These are phyloP conservation scores for Hypericum perforatum DNA, from an alignment of 345 rosid genomes.

Conservation along the genomic window DNA sequence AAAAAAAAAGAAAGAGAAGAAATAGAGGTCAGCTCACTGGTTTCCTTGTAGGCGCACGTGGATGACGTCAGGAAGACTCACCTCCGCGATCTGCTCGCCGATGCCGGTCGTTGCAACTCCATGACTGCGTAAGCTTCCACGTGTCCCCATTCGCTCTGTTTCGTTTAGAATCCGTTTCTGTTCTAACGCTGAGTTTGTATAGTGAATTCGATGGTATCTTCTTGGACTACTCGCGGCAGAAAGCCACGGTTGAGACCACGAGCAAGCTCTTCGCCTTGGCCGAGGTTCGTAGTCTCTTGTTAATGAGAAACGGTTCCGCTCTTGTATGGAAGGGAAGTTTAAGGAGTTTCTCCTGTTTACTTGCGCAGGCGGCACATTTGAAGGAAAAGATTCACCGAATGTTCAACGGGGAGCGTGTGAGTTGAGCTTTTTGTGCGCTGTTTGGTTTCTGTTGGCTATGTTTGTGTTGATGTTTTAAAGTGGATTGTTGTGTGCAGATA, in stretches of 20 bases:
- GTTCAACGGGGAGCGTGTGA: conserved; percentile 81
- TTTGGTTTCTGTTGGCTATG: not conserved
- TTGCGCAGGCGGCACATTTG: conserved; percentile 59
- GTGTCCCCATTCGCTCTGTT: too few relatives aligned
- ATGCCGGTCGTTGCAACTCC: conserved; percentile 50
- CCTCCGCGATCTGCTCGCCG: conserved; percentile 71
- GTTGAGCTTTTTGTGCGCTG: conserved; percentile 10
- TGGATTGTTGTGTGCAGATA: conserved; percentile 40
- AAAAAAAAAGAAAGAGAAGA: not conserved
- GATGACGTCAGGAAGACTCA: conserved; percentile 66
- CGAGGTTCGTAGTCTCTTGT: conserved; percentile 34
- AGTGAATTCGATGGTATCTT: conserved; percentile 73
- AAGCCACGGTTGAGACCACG: conserved; percentile 54
- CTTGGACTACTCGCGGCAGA: conserved; percentile 75
- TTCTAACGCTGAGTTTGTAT: too few relatives aligned
- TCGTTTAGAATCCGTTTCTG: not conserved
- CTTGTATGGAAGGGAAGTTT: too few relatives aligned
- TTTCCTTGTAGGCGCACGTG: conserved; percentile 41
- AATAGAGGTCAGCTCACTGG: not conserved
- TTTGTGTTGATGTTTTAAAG: conserved; percentile 4
- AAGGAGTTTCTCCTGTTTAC: not conserved
- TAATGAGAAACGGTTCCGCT: too few relatives aligned
- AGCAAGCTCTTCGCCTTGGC: conserved; percentile 63
- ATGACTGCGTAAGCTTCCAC: conserved; percentile 55
- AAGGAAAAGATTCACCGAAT: conserved; percentile 62